Evolutionary conservation across 164 flowering plant genomes (phyloP), one percentile per base, ranked within the genome.

Genomic region (Vitis riparia): DNA sequence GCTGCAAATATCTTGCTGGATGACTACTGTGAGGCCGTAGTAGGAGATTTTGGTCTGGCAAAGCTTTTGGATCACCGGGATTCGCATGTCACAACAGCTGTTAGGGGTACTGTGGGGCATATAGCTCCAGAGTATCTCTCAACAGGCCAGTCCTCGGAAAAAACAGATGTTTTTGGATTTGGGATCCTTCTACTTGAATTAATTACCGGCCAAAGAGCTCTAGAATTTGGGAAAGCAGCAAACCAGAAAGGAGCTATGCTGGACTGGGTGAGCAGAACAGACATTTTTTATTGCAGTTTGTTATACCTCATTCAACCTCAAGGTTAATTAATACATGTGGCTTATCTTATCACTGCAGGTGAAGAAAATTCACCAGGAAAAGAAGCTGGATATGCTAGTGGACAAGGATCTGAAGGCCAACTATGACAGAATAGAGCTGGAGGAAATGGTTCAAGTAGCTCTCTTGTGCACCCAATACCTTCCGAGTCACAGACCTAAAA

Each of bases 1-100:
- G 93, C 93, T 50, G 93, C 93, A 68, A 89, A 89, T 68, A 86
- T 89, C 63, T 69, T 89, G 74, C 91, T 89, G 9, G 94, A 89
- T 70, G 91, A 89, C 37, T 78, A 83, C 60, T 86, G 75, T 66
- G 91, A 89, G 73, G 91, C 89, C 13, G 87, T 88, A n/a, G 92
- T 88, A 12, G 94, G 94, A 69, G 94, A 89, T 72, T 89, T 89
- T 62, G 94, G 94, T 2, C 57, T 88, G 68, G 92, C 94, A 23
- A 89, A 88, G 81, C 82, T 88, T 37, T 74, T 88, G 51, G 89
- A 88, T 69, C 91, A 89, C 71, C 65, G 61, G 12, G 90, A 89
- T 51, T 85, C 94, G 8, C 94, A 89, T 66, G 89, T 88, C 51
- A 90, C 94, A 16, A 89, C 93, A 2, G 90, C 93, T 0, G 93